Conservation (phyloP, 202 grass and related monocot species). For the Digitaria exilis region DNA sequence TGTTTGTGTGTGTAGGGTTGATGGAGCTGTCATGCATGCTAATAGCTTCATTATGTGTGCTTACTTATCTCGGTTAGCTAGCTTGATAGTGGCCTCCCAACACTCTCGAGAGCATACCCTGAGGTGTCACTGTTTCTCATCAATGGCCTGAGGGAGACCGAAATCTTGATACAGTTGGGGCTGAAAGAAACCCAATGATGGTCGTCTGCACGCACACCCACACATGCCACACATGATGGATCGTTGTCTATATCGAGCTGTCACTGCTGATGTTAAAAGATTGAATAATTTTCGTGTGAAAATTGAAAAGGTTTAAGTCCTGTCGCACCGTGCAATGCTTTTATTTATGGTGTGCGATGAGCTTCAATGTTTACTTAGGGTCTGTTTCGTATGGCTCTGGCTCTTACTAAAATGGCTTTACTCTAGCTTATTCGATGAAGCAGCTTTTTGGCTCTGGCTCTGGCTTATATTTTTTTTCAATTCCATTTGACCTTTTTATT, state of each 20-base stretch:
- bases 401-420: no score
- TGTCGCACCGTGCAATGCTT: background rate
- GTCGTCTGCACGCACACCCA: background rate
- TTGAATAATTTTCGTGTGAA: background rate
- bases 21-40: constrained; percentile 19
- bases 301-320: background rate
- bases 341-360: background rate
- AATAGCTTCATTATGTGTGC: constrained; percentile 14
- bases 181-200: constrained; percentile 8
- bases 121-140: constrained; percentile 27
- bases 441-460: no score
- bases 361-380: no score
- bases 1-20: background rate
- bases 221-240: background rate
- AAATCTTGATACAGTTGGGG: constrained; percentile 40
- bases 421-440: no score
- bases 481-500: no score
- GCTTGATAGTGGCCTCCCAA: constrained; percentile 43
- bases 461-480: no score
- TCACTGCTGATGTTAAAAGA: background rate
- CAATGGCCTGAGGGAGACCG: constrained; percentile 32
- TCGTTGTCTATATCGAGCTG: background rate
- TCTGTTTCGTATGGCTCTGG: no score
- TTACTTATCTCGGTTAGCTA: constrained; percentile 8
- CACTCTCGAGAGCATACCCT: constrained; percentile 39